phyloP scores from a whole-genome alignment of 495 filamentous ascomycete genomes.

The Aspergillus heteromorphus region DNA sequence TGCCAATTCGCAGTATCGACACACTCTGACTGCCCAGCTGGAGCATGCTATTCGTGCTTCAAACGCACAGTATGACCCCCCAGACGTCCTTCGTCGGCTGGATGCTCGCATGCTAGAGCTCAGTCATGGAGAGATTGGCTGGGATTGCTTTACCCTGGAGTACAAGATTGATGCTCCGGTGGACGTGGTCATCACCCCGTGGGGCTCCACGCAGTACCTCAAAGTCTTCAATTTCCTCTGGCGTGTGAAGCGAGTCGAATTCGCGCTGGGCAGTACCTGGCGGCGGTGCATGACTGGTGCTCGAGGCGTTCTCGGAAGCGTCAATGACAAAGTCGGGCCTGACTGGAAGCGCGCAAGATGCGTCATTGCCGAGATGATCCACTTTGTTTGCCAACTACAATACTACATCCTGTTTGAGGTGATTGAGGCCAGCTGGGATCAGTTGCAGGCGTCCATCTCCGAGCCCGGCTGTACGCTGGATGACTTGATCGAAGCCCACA shows the following conservation, averaged over 20 bases:
- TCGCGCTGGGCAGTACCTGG: constrained; percentile 86
- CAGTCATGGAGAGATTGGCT: constrained; percentile 93
- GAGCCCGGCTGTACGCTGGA: constrained; percentile 86
- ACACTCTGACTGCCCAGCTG: constrained; percentile 92
- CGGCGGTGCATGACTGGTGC: constrained; percentile 94
- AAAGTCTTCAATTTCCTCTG: constrained; percentile 99
- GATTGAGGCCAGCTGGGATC: constrained; percentile 90
- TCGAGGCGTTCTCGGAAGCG: constrained; percentile 78
- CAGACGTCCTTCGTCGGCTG: constrained; percentile 86
- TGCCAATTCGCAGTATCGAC: constrained; percentile 89
- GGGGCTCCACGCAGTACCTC: constrained; percentile 91
- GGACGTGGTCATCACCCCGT: constrained; percentile 94
- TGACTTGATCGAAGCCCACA: constrained; percentile 89
- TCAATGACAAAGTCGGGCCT: constrained; percentile 66
- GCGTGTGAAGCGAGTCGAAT: constrained; percentile 97
- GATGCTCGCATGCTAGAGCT: constrained; percentile 96
- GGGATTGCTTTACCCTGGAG: constrained; percentile 98
- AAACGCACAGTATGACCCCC: constrained; percentile 91
- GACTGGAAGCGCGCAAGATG: constrained; percentile 91
- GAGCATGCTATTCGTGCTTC: constrained; percentile 97
- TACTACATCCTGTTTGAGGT: constrained; percentile 99
- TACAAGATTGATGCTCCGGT: constrained; percentile 98
- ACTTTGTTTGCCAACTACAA: constrained; percentile 94
- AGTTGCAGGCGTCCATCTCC: constrained; percentile 70
- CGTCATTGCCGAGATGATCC: constrained; percentile 92